Conservation (phyloP, 1,284 basidiomycete genomes). For the Cryptococcus sp. region DNA sequence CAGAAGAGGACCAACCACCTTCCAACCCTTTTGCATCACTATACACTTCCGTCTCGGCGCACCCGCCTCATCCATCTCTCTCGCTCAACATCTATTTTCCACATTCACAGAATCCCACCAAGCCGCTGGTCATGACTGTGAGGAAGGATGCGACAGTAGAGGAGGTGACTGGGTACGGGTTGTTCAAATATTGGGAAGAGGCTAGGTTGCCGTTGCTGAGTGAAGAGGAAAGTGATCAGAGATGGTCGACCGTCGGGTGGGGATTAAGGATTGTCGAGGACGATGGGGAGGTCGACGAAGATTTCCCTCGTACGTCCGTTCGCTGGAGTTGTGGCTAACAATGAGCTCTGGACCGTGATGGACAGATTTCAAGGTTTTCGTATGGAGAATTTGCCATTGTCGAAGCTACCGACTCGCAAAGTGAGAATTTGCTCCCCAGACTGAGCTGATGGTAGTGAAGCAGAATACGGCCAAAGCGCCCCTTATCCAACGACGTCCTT, state of each 20-base stretch:
- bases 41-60: constrained; percentile 49
- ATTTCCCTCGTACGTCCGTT: constrained; percentile 73
- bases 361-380: constrained; percentile 81
- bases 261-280: constrained; percentile 93
- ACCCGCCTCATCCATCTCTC: constrained; percentile 46
- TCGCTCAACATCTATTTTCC: constrained; percentile 84
- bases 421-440: constrained; percentile 51
- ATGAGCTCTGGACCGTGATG: constrained; percentile 81
- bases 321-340: background rate
- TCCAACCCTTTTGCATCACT: constrained; percentile 47
- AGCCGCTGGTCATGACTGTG: constrained; percentile 57
- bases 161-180: constrained; percentile 88
- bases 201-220: constrained; percentile 72
- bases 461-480: constrained; percentile 70
- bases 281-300: constrained; percentile 97
- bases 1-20: constrained; percentile 1
- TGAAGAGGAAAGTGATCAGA: constrained; percentile 55
- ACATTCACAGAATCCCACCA: constrained; percentile 60
- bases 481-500: constrained; percentile 40
- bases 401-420: constrained; percentile 64
- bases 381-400: constrained; percentile 87
- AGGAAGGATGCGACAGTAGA: constrained; percentile 87
- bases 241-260: constrained; percentile 79
- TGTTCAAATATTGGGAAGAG: constrained; percentile 90
- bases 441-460: constrained; percentile 56